Evolutionary conservation across 805 yeast genomes (phyloP).

Genomic region (Candida cerambycidarum): DNA sequence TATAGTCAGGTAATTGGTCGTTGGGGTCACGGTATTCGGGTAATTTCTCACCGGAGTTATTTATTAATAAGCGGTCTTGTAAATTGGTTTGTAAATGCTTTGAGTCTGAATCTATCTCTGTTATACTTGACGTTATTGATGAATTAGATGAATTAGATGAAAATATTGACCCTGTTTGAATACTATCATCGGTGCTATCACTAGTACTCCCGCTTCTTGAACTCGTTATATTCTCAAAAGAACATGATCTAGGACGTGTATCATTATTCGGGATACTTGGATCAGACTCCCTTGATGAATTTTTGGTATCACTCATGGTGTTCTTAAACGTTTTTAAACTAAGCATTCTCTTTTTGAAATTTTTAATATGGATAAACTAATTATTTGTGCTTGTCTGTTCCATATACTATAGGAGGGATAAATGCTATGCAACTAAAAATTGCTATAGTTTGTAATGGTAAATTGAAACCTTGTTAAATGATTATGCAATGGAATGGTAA

Average conservation of each 20-base stretch:
- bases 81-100: neutral
- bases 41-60: conserved; percentile 3
- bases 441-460: no score
- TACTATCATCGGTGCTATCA: neutral
- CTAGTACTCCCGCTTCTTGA: neutral
- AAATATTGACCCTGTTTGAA: neutral
- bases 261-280: neutral
- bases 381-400: no score
- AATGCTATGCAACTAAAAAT: no score
- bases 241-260: neutral
- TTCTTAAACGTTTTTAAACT: neutral
- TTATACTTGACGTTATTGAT: neutral
- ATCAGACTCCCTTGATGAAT: neutral
- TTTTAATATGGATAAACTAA: neutral
- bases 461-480: no score
- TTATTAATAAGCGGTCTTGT: no score
- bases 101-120: neutral
- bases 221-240: neutral
- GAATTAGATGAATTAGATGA: neutral
- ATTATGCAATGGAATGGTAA: no score
- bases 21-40: conserved; percentile 24
- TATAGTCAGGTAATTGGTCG: conserved; percentile 31
- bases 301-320: neutral
- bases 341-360: neutral
- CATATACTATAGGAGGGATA: no score